Evolutionary conservation across 345 rosid genomes (phyloP).

Genomic region (Eucalyptus guilfoylei): DNA sequence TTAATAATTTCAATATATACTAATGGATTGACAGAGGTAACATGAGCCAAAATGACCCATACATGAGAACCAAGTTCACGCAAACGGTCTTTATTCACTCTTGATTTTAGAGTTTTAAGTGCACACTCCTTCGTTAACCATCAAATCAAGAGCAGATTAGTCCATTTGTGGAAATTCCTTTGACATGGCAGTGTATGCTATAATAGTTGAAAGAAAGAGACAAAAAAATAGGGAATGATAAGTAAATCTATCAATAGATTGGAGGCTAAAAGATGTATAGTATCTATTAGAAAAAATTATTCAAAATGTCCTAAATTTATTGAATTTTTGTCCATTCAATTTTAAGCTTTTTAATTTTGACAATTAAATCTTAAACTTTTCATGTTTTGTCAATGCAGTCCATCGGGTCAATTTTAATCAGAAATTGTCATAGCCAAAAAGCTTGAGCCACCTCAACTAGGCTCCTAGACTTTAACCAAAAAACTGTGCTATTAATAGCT

Average conservation of each 20-base stretch:
- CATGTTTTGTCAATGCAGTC: not conserved
- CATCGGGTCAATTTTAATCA: too few relatives aligned
- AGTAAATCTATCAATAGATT: not conserved
- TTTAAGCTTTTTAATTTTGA: fast-evolving
- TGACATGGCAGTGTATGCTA: not conserved
- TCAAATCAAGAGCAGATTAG: not conserved
- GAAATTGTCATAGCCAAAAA: not conserved
- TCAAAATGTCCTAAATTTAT: not conserved
- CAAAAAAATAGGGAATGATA: not conserved
- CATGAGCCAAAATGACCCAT: not conserved
- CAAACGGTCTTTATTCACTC: not conserved
- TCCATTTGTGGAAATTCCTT: not conserved
- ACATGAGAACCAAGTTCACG: not conserved
- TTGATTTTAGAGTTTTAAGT: not conserved
- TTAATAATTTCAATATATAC: not conserved
- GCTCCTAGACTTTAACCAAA: not conserved
- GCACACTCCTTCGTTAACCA: not conserved
- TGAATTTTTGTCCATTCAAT: too few relatives aligned
- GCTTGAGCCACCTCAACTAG: not conserved
- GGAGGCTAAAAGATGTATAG: not conserved
- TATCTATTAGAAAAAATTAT: too few relatives aligned
- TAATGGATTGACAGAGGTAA: not conserved
- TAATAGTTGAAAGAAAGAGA: not conserved
- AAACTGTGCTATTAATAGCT: not conserved
- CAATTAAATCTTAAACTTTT: too few relatives aligned